These are phyloP conservation scores for Fonsecaea monophora DNA, from an alignment of 2,329 filamentous ascomycete genomes.

Conservation along the genomic window DNA sequence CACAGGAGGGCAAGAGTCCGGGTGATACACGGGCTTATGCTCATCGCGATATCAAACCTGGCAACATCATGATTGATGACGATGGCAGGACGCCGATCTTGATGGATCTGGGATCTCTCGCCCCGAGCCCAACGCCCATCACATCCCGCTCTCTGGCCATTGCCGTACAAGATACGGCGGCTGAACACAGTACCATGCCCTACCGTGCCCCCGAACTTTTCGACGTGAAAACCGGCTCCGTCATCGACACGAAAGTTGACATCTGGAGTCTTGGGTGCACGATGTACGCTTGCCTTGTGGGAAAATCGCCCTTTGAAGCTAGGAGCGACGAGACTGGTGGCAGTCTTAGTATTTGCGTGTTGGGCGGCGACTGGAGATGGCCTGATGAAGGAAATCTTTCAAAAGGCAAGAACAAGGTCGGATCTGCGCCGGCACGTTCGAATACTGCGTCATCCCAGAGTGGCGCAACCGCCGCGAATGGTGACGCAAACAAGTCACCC, in stretches of 20 bases:
- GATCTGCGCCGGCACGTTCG: conserved; percentile 26
- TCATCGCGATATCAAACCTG: conserved; percentile 96
- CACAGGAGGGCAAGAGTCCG: conserved; percentile 71
- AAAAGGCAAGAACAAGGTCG: conserved; percentile 62
- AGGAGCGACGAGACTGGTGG: conserved; percentile 95
- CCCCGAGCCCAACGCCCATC: conserved; percentile 84
- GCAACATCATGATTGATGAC: conserved; percentile 98
- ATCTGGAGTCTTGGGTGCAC: conserved; percentile 98
- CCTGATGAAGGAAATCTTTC: conserved; percentile 79
- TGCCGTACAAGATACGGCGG: conserved; percentile 90
- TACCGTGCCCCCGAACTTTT: conserved; percentile 98
- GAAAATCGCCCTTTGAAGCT: conserved; percentile 96
- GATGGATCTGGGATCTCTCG: conserved; percentile 95
- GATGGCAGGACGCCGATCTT: conserved; percentile 86
- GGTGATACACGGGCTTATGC: conserved; percentile 81
- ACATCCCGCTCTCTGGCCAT: conserved; percentile 89
- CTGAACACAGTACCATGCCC: conserved; percentile 97
- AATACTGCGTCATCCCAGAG: conserved; percentile 34
- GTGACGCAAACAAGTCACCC: conserved; percentile 40
- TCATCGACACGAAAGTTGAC: conserved; percentile 95
- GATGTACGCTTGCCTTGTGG: conserved; percentile 94
- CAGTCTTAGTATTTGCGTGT: conserved; percentile 86
- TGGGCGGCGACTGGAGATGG: conserved; percentile 95
- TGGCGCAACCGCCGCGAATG: conserved; percentile 36
- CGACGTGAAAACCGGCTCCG: conserved; percentile 90